phyloP scores from a whole-genome alignment of 2,329 filamentous ascomycete genomes.

The Beauveria caledonica region DNA sequence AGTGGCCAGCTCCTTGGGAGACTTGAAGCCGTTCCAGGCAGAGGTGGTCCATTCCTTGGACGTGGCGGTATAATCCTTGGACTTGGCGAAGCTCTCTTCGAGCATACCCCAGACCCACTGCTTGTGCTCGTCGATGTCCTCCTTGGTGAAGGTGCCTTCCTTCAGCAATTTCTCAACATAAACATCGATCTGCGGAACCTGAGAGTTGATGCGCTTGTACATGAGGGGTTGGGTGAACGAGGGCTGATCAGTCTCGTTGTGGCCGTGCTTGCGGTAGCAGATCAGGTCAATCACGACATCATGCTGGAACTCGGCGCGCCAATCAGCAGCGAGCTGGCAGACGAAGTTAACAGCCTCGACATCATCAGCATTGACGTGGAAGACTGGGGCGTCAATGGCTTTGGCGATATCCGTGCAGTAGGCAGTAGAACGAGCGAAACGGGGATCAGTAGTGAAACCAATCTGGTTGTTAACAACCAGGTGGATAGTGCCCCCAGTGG shows the following conservation, averaged over 20 bases:
- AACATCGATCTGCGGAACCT: constrained; percentile 78
- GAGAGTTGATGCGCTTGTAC: constrained; percentile 93
- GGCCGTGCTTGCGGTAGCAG: constrained; percentile 97
- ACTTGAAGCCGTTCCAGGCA: constrained; percentile 99
- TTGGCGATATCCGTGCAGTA: constrained; percentile 99
- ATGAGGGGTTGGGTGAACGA: constrained; percentile 99
- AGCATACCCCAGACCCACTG: constrained; percentile 99
- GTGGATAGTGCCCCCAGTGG: constrained; percentile 94
- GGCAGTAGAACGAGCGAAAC: constrained; percentile 91
- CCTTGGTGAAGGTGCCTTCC: constrained; percentile 92
- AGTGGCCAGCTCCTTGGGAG: constrained; percentile 90
- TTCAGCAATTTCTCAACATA: constrained; percentile 87
- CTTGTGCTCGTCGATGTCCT: constrained; percentile 97
- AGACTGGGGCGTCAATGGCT: constrained; percentile 94
- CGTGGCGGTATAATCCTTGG: constrained; percentile 93
- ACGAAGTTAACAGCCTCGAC: constrained; percentile 98
- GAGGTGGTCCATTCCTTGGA: constrained; percentile 98
- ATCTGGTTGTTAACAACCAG: constrained; percentile 99
- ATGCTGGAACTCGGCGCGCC: constrained; percentile 97
- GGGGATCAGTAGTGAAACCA: constrained; percentile 96
- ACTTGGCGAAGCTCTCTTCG: constrained; percentile 93
- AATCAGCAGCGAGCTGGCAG: constrained; percentile 93
- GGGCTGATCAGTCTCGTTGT: constrained; percentile 99
- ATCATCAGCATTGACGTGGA: constrained; percentile 98
- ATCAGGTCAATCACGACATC: constrained; percentile 97